Evolutionary conservation across 2,329 filamentous ascomycete species (phyloP).

Genomic region (Claviceps arundinis): DNA sequence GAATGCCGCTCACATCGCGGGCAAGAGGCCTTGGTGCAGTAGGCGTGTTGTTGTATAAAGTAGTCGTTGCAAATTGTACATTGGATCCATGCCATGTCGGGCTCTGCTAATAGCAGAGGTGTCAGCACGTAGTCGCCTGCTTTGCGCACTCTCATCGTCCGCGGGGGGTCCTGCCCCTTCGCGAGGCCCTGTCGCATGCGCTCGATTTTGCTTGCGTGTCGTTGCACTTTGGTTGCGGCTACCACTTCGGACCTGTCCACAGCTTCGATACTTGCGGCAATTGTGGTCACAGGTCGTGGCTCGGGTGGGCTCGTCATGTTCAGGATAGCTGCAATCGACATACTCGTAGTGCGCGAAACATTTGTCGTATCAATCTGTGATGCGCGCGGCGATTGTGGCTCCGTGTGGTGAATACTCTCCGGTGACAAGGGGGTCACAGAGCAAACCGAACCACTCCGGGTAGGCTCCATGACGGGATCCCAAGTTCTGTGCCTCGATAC

Average conservation of each 20-base stretch:
- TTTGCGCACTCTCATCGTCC: conserved; percentile 29
- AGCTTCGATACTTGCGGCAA: conserved; percentile 16
- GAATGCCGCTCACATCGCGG: conserved; percentile 90
- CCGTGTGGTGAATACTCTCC: conserved; percentile 15
- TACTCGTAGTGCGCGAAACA: conserved; percentile 8
- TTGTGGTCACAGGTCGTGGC: conserved; percentile 6
- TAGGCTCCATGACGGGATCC: conserved; percentile 5
- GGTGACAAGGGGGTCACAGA: conserved; percentile 17
- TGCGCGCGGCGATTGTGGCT: conserved; percentile 12
- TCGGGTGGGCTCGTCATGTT: conserved; percentile 14
- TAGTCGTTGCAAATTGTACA: conserved; percentile 71
- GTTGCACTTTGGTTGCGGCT: conserved; percentile 4
- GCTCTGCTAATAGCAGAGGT: conserved; percentile 58
- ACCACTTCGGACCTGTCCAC: conserved; percentile 7
- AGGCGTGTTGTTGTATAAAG: conserved; percentile 83
- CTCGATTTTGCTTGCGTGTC: conserved; percentile 19
- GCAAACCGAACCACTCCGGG: conserved; percentile 1
- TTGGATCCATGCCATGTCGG: conserved; percentile 70
- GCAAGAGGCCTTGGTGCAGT: conserved; percentile 73
- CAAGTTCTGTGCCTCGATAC: conserved; percentile 4
- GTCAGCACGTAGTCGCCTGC: conserved; percentile 79
- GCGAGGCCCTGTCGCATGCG: conserved; percentile 14
- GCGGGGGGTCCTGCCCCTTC: conserved; percentile 19
- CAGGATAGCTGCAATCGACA: conserved; percentile 21
- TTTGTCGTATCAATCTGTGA: conserved; percentile 1